Evolutionary conservation across 257 asterid genomes (phyloP).

Genomic region (Forsythia suspensa): DNA sequence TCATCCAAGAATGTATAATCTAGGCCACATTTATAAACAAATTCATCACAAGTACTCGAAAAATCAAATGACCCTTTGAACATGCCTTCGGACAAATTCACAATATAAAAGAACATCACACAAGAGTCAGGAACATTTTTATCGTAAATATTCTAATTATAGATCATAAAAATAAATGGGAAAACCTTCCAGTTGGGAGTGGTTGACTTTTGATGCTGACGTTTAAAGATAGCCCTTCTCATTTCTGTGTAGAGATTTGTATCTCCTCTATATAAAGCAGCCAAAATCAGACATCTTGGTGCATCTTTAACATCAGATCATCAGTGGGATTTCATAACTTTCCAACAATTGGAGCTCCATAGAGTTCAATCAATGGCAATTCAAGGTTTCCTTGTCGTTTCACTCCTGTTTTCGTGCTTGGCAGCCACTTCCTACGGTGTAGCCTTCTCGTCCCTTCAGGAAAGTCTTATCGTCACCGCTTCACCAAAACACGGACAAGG

Average conservation of each 20-base stretch:
- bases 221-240: neutral
- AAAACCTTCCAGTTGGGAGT: neutral
- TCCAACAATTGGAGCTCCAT: neutral
- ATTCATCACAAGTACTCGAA: neutral
- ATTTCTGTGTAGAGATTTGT: neutral
- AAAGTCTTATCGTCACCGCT: slow-evolving; percentile 31
- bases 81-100: neutral
- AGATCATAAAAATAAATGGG: neutral
- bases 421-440: slow-evolving; percentile 28
- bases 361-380: slow-evolving; percentile 29
- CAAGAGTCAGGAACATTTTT: neutral
- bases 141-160: neutral
- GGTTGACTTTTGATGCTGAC: neutral
- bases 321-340: slow-evolving; percentile 1
- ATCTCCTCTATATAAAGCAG: neutral
- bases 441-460: slow-evolving; percentile 30
- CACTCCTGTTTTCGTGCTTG: slow-evolving; percentile 32
- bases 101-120: neutral
- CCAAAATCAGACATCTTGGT: neutral
- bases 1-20: neutral
- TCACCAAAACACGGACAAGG: slow-evolving; percentile 34
- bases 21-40: neutral
- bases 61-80: neutral
- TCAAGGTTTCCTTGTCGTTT: slow-evolving; percentile 15
- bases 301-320: neutral